Conservation (phyloP, 805 yeast species). For the Kluyveromyces nonfermentans region DNA sequence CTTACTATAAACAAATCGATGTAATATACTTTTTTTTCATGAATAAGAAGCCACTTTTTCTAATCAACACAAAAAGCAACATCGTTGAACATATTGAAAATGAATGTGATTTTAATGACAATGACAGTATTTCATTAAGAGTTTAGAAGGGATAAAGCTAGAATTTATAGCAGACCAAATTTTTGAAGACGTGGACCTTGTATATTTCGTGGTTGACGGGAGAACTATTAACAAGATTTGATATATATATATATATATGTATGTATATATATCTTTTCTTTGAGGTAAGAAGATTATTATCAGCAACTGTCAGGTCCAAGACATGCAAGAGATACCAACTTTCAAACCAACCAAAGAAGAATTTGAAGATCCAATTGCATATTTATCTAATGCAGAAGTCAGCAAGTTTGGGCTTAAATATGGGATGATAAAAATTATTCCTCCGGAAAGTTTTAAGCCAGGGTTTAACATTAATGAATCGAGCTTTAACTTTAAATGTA, state of each 20-base stretch:
- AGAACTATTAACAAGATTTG: too few relatives aligned
- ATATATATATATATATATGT: too few relatives aligned
- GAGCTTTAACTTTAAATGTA: slow-evolving; percentile 53
- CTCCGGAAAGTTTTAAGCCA: slow-evolving; percentile 46
- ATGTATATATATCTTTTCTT: background rate
- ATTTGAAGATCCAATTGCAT: slow-evolving; percentile 55
- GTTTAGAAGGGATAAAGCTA: too few relatives aligned
- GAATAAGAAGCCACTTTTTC: background rate
- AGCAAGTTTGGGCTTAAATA: slow-evolving; percentile 39
- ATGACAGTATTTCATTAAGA: background rate
- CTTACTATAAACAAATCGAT: too few relatives aligned
- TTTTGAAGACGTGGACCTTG: background rate
- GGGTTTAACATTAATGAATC: slow-evolving; percentile 44
- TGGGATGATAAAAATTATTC: slow-evolving; percentile 70
- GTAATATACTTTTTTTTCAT: too few relatives aligned
- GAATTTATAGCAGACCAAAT: too few relatives aligned
- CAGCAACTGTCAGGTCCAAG: background rate
- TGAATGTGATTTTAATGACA: background rate
- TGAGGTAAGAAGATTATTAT: background rate
- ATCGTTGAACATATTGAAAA: background rate
- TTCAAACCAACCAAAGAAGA: slow-evolving; percentile 46
- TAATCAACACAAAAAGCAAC: background rate
- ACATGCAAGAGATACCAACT: slow-evolving; percentile 38
- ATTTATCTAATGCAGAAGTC: slow-evolving; percentile 43
- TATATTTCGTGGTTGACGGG: background rate